Evolutionary conservation across 2,329 filamentous ascomycete species (phyloP).

Genomic region (Clarireedia monteithiana): DNA sequence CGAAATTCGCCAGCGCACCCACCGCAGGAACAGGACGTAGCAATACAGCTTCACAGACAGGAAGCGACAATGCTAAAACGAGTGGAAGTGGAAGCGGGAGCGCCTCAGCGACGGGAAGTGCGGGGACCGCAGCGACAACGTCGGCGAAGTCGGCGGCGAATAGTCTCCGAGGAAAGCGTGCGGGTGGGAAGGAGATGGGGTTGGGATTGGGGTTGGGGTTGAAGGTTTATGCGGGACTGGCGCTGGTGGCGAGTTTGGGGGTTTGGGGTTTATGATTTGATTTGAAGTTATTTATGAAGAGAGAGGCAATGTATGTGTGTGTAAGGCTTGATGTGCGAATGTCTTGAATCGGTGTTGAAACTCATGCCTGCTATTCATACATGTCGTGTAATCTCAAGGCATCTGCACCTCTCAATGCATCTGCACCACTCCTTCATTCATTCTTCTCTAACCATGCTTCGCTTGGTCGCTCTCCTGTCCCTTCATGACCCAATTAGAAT

Average conservation of each 20-base stretch:
- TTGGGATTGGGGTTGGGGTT: background rate
- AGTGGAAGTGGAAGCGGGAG: background rate
- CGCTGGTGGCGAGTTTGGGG: background rate
- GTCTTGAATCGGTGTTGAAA: too few relatives aligned
- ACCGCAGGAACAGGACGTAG: background rate
- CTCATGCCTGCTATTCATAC: too few relatives aligned
- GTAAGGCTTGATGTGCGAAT: too few relatives aligned
- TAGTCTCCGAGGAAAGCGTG: background rate
- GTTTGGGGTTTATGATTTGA: conserved; percentile 5
- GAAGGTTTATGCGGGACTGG: background rate
- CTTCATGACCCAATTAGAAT: background rate
- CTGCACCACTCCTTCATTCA: background rate
- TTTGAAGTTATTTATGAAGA: too few relatives aligned
- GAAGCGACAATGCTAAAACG: background rate
- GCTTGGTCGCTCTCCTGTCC: background rate
- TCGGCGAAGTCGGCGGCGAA: background rate
- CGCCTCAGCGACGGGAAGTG: background rate
- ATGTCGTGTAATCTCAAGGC: too few relatives aligned
- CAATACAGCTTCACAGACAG: background rate
- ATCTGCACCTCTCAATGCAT: too few relatives aligned
- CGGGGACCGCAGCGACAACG: background rate
- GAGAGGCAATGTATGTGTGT: too few relatives aligned
- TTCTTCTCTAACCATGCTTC: background rate
- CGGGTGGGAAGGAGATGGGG: background rate
- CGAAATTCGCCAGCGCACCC: background rate